Evolutionary conservation across 352 stramenopile species (phyloP).

Genomic region (Saprolegnia diclina): DNA sequence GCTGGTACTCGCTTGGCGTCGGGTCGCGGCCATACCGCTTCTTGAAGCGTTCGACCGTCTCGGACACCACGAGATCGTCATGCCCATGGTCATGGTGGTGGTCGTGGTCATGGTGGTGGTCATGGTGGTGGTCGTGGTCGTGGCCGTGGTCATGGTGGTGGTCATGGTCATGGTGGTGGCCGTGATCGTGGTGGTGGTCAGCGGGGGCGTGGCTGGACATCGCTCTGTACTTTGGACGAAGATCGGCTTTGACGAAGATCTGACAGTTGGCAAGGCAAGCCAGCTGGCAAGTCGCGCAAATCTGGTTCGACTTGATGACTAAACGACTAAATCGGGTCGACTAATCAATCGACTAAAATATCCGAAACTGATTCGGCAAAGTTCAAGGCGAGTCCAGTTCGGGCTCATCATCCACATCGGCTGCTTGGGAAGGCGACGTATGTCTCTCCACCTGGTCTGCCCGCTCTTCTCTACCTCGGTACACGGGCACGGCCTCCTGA

Average conservation of each 20-base stretch:
- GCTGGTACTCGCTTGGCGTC: slow-evolving; percentile 65
- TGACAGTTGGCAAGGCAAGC: neutral
- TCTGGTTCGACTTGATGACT: neutral
- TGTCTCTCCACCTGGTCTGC: too few species aligned
- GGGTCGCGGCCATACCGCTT: slow-evolving; percentile 49
- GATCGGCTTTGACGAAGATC: neutral
- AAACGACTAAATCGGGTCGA: too few species aligned
- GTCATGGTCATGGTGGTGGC: slow-evolving; percentile 33
- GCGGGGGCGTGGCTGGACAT: neutral
- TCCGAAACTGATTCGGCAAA: too few species aligned
- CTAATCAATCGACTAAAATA: too few species aligned
- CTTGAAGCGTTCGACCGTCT: slow-evolving; percentile 65
- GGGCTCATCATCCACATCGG: too few species aligned
- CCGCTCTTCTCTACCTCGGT: too few species aligned
- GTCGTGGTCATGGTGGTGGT: slow-evolving; percentile 29
- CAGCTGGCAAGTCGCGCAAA: slow-evolving; percentile 1
- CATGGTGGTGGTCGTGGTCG: slow-evolving; percentile 30
- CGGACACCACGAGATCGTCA: slow-evolving; percentile 30
- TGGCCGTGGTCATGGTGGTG: slow-evolving; percentile 32
- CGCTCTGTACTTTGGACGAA: neutral
- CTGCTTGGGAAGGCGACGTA: too few species aligned
- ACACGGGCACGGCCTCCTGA: too few species aligned
- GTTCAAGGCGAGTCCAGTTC: too few species aligned
- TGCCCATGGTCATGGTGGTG: slow-evolving; percentile 32
- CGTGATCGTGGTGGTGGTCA: slow-evolving; percentile 33